Percentiles rank a stretch among this genome's conserved stretches.
These are phyloP conservation scores for Pichia ethanolica DNA, from an alignment of 805 yeast species.

Conservation along the genomic window DNA sequence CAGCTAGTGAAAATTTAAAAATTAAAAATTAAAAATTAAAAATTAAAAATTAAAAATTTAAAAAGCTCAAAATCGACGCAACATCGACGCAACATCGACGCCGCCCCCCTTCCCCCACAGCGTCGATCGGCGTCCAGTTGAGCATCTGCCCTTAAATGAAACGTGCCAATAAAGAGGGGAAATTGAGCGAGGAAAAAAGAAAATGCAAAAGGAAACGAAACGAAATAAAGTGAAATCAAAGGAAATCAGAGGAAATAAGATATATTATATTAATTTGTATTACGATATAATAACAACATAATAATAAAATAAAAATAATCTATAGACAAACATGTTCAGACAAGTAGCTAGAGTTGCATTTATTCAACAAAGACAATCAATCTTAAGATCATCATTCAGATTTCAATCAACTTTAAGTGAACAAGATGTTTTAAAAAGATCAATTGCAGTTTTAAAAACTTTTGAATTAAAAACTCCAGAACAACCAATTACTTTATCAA, in stretches of 20 bases:
- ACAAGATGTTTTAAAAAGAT: conserved; percentile 77
- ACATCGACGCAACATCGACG: too few species aligned
- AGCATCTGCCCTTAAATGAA: not conserved
- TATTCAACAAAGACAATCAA: conserved; percentile 1
- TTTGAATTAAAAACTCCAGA: conserved; percentile 31
- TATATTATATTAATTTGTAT: too few species aligned
- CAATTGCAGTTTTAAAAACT: conserved; percentile 66
- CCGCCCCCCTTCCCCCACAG: too few species aligned
- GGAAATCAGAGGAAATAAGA: too few species aligned
- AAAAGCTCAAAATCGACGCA: too few species aligned
- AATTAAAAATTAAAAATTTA: too few species aligned
- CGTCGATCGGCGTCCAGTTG: conserved; percentile 3
- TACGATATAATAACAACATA: not conserved
- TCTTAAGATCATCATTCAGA: conserved; percentile 8
- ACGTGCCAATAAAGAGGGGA: not conserved
- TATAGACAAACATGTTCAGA: conserved; percentile 15
- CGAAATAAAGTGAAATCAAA: too few species aligned
- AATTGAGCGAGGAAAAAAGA: too few species aligned
- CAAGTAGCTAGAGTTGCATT: conserved; percentile 17
- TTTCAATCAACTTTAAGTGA: conserved; percentile 40
- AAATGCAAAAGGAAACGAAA: too few species aligned
- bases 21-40: too few species aligned
- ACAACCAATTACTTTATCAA: conserved; percentile 27
- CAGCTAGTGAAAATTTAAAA: too few species aligned
- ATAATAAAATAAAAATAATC: not conserved